Base-by-base conservation (phyloP, 176 grass and related monocot species). In the Pharus latifolius region DNA sequence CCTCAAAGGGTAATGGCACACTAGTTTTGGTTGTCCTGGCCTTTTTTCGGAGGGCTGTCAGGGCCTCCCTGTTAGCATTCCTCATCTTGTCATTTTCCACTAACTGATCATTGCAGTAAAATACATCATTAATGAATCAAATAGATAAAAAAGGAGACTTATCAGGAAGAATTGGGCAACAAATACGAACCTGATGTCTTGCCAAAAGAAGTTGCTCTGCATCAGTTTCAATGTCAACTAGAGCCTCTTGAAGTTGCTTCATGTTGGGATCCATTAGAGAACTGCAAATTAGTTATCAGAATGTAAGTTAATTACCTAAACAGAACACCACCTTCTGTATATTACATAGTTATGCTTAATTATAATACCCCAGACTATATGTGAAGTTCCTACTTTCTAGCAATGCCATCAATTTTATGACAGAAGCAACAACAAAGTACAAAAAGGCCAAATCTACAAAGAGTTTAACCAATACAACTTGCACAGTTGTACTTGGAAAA, bases 131-230 rank as follows among this genome's bases (percentile, higher is more conserved):
- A n/a, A n/a, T n/a, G n/a, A n/a, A n/a, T n/a, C n/a, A 25, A 50
- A 65, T 14, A 32, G 13, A 65, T 67, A 4, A 4, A 37, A 8
- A 66, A 10, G 26, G 3, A 49, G 18, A 69, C 18, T 9, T 22
- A 25, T 26, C 34, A 52, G 50, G 7, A 43, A 34, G 6, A 69
- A 76, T 14, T 69, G 51, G 14, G 20, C 30, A 64, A 50, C 49
- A 26, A 5, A 59, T 14, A 48, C 12, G 7, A 20, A 96, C 93
- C 93, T 92, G 86, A 87, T 96, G 80, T 53, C 89, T 90, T 50
- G 94, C 87, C 20, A 98, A 81, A 80, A 98, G 78, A 59, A 98
- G 62, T 33, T 93, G 65, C 64, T 98, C 89, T 9, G 84, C 94
- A 62, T 93, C 84, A 33, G 74, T 85, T 81, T 93, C 89, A 54